A percentile compares a stretch with the other conserved stretches of the same genome.
phyloP scores from a whole-genome alignment of 2,329 filamentous ascomycete species.

The Pseudogymnoascus sp. region DNA sequence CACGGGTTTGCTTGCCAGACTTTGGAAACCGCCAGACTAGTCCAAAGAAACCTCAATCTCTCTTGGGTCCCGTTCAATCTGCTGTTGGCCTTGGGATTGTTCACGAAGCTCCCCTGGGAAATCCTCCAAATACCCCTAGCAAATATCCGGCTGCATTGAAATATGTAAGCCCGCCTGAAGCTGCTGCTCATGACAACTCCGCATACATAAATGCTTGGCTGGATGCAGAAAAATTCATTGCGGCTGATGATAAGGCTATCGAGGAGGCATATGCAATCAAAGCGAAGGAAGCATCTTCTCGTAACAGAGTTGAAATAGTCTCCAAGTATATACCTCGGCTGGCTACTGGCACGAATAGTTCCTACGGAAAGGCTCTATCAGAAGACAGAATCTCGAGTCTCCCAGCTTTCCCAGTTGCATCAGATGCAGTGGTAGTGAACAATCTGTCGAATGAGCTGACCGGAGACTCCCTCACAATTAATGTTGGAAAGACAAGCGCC shows the following conservation, averaged over 20 bases:
- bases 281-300: not conserved
- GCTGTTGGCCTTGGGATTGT: not conserved
- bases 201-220: not conserved
- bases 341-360: not conserved
- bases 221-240: not conserved
- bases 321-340: not conserved
- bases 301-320: not conserved
- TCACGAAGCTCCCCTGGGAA: not conserved
- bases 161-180: not conserved
- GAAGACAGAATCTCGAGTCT: not conserved
- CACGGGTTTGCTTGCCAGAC: conserved; percentile 1
- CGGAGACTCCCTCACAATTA: not conserved
- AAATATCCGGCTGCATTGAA: not conserved
- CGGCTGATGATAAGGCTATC: not conserved
- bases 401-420: too few relatives aligned
- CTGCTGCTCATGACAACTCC: not conserved
- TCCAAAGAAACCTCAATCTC: not conserved
- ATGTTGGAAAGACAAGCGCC: not conserved
- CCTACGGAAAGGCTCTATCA: not conserved
- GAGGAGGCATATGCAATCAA: not conserved
- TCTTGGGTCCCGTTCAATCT: not conserved
- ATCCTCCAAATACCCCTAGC: not conserved
- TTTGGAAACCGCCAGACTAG: not conserved
- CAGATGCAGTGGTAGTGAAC: not conserved
- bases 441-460: not conserved